Conservation (phyloP, 129 eudicot species). For the Flaveria bidentis region DNA sequence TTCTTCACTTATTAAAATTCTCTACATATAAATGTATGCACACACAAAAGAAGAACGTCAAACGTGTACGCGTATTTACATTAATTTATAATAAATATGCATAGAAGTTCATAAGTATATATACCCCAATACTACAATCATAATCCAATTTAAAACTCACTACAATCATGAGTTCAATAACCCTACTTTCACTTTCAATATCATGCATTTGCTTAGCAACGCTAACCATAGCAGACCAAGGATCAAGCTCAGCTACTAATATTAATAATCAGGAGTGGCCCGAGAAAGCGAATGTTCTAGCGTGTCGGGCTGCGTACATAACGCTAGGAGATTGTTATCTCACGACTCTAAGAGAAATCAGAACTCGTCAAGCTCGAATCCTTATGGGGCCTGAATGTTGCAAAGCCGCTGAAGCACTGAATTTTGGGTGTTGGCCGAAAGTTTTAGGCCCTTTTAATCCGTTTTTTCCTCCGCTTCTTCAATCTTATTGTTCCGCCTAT, state of each 20-base stretch:
- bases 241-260: conserved; percentile 19
- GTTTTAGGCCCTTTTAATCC: conserved; percentile 32
- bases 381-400: conserved; percentile 38
- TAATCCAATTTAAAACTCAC: conserved; percentile 1
- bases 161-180: conserved; percentile 22
- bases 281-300: conserved; percentile 10
- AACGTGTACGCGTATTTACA: no score
- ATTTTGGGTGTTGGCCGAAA: conserved; percentile 31
- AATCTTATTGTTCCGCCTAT: conserved; percentile 29
- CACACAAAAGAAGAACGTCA: background rate
- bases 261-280: background rate
- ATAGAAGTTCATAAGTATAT: background rate
- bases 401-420: conserved; percentile 30
- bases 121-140: background rate
- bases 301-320: conserved; percentile 25
- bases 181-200: conserved; percentile 14
- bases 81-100: background rate
- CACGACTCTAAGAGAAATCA: conserved; percentile 9
- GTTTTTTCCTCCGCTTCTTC: conserved; percentile 28
- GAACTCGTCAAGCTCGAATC: conserved; percentile 30
- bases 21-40: background rate
- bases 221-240: conserved; percentile 23
- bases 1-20: conserved; percentile 23
- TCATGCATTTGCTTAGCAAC: conserved; percentile 32
- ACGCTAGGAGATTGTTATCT: conserved; percentile 32